These are phyloP conservation scores for Mycena sp. DNA, from an alignment of 1,284 basidiomycete genomes.

Conservation along the genomic window DNA sequence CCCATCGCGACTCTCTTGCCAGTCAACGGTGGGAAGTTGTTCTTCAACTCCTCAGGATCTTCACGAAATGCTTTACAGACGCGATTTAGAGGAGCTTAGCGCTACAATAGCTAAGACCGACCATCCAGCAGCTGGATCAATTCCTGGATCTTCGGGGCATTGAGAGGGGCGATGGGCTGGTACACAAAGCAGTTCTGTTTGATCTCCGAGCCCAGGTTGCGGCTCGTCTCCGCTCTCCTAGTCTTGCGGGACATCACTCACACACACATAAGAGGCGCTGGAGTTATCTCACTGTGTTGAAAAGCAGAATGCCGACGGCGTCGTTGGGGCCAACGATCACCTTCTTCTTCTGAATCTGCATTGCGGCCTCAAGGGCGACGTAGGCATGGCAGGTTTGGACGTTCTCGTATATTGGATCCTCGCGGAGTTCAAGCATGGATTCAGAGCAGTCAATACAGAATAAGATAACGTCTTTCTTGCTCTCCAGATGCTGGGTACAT, in stretches of 20 bases:
- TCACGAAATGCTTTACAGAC: conserved; percentile 61
- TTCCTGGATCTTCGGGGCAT: conserved; percentile 82
- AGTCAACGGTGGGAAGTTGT: conserved; percentile 68
- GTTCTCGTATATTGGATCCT: conserved; percentile 70
- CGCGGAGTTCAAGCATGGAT: conserved; percentile 83
- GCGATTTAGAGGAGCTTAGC: neutral
- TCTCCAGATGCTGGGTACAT: conserved; percentile 68
- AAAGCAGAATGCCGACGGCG: conserved; percentile 89
- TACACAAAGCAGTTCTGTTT: conserved; percentile 82
- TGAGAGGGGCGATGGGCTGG: conserved; percentile 81
- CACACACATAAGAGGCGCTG: neutral
- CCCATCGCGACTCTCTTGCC: conserved; percentile 74
- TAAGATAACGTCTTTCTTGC: conserved; percentile 84
- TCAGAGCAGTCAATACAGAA: conserved; percentile 94
- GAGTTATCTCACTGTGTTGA: conserved; percentile 81
- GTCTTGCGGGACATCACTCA: conserved; percentile 50
- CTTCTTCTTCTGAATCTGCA: conserved; percentile 89
- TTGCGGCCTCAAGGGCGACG: conserved; percentile 81
- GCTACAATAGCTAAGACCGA: conserved; percentile 37
- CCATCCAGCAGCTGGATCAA: conserved; percentile 77
- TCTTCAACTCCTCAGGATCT: conserved; percentile 61
- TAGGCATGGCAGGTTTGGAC: conserved; percentile 72
- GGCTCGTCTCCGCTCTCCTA: conserved; percentile 55
- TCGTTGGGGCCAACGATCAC: conserved; percentile 90
- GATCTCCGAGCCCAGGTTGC: conserved; percentile 70